phyloP scores from a whole-genome alignment of 208 protist genomes.

The Trypanosoma platydactyli region DNA sequence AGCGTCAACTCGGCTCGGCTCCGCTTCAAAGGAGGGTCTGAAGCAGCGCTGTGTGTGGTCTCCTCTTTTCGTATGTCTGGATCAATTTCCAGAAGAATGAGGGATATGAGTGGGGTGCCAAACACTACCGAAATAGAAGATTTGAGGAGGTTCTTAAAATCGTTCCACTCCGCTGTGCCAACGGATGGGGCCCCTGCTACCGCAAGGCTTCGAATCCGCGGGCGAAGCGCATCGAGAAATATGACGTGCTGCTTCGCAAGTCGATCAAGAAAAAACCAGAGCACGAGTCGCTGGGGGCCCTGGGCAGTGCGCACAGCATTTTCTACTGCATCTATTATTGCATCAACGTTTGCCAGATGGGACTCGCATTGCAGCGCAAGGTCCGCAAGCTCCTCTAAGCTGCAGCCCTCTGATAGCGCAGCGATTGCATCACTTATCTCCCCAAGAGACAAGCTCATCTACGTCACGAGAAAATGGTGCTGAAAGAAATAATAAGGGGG shows the following conservation, averaged over 20 bases:
- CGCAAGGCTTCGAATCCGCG: slow-evolving; percentile 56
- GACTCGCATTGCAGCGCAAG: slow-evolving; percentile 67
- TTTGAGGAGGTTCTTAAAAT: slow-evolving; percentile 71
- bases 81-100: slow-evolving; percentile 73
- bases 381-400: slow-evolving; percentile 36
- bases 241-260: slow-evolving; percentile 81
- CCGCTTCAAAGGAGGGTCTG: not conserved
- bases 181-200: slow-evolving; percentile 39
- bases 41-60: slow-evolving; percentile 1
- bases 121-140: slow-evolving; percentile 81
- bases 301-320: slow-evolving; percentile 63
- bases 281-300: slow-evolving; percentile 48
- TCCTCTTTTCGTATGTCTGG: slow-evolving; percentile 27
- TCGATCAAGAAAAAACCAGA: slow-evolving; percentile 88
- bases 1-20: slow-evolving; percentile 42
- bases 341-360: slow-evolving; percentile 56
- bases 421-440: slow-evolving; percentile 78
- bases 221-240: slow-evolving; percentile 75
- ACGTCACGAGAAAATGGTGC: slow-evolving; percentile 8
- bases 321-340: slow-evolving; percentile 76
- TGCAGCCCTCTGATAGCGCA: slow-evolving; percentile 52
- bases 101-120: slow-evolving; percentile 64
- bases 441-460: slow-evolving; percentile 53
- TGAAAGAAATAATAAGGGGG: slow-evolving; percentile 23
- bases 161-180: slow-evolving; percentile 45